Evolutionary conservation across 352 stramenopile species (phyloP).

Genomic region (Phytopythium vexans): DNA sequence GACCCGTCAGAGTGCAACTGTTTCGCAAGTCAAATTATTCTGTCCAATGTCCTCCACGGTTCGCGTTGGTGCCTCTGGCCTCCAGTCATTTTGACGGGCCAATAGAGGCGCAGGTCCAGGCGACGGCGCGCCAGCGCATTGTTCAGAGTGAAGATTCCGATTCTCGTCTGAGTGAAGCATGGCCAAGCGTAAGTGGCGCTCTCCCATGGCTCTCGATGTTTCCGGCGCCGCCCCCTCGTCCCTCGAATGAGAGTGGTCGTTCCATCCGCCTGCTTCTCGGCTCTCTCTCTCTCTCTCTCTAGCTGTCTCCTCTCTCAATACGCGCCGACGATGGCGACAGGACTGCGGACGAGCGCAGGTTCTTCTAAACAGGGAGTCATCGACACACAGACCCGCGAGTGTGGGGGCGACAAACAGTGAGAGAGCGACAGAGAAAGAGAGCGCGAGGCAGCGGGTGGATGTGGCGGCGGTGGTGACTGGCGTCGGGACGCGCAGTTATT

Average conservation of each 20-base stretch:
- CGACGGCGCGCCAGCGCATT: slow-evolving; percentile 6
- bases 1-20: too few relatives aligned
- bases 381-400: too few relatives aligned
- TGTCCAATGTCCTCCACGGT: slow-evolving; percentile 26
- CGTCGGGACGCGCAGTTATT: not conserved
- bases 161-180: slow-evolving; percentile 86
- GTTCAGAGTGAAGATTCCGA: slow-evolving; percentile 41
- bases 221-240: not conserved
- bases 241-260: not conserved
- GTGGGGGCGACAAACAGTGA: too few relatives aligned
- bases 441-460: not conserved
- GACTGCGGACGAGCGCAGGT: too few relatives aligned
- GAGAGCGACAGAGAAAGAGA: slow-evolving; percentile 7
- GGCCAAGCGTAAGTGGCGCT: slow-evolving; percentile 72
- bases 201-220: not conserved
- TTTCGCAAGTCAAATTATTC: slow-evolving; percentile 10
- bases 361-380: too few relatives aligned
- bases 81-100: slow-evolving; percentile 38
- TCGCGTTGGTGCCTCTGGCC: slow-evolving; percentile 15
- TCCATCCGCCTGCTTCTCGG: too few relatives aligned
- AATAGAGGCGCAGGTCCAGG: slow-evolving; percentile 8
- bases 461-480: not conserved
- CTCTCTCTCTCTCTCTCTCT: too few relatives aligned
- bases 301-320: too few relatives aligned
- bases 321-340: too few relatives aligned